These are phyloP conservation scores for Kodamaea neixiangensis DNA, from an alignment of 805 yeast species.

Conservation along the genomic window DNA sequence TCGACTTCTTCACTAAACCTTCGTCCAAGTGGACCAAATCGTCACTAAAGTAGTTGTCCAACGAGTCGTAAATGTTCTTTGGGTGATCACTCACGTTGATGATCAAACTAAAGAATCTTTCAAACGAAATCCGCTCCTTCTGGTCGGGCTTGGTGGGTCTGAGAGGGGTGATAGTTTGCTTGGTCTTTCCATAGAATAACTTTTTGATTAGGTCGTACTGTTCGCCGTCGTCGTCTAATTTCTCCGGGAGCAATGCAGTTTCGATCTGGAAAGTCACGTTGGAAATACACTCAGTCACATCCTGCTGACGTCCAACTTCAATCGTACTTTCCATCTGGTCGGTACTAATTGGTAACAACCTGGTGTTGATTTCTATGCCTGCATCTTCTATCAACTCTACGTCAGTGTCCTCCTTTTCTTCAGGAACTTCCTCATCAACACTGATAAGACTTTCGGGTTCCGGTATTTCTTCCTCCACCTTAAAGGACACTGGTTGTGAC, in stretches of 20 bases:
- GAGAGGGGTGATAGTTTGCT: slow-evolving; percentile 66
- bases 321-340: slow-evolving; percentile 74
- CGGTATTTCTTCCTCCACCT: slow-evolving; percentile 21
- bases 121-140: slow-evolving; percentile 42
- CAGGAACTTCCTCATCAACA: slow-evolving; percentile 9
- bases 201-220: slow-evolving; percentile 80
- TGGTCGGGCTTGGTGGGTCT: slow-evolving; percentile 13
- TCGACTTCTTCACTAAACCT: slow-evolving; percentile 71
- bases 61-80: slow-evolving; percentile 83
- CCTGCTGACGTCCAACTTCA: slow-evolving; percentile 91
- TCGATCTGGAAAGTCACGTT: slow-evolving; percentile 90
- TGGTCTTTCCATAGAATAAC: slow-evolving; percentile 82
- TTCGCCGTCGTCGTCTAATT: slow-evolving; percentile 69
- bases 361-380: slow-evolving; percentile 9
- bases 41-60: slow-evolving; percentile 80
- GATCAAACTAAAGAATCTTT: slow-evolving; percentile 77
- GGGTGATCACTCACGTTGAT: slow-evolving; percentile 90
- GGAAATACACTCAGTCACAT: slow-evolving; percentile 95
- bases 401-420: slow-evolving; percentile 12
- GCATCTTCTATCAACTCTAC: slow-evolving; percentile 9
- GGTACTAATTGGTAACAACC: slow-evolving; percentile 42
- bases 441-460: slow-evolving; percentile 12
- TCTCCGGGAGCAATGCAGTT: slow-evolving; percentile 74
- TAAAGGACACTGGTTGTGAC: slow-evolving; percentile 64
- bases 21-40: slow-evolving; percentile 69